Conservation (phyloP, 805 yeast species). For the Teunomyces panamensis region DNA sequence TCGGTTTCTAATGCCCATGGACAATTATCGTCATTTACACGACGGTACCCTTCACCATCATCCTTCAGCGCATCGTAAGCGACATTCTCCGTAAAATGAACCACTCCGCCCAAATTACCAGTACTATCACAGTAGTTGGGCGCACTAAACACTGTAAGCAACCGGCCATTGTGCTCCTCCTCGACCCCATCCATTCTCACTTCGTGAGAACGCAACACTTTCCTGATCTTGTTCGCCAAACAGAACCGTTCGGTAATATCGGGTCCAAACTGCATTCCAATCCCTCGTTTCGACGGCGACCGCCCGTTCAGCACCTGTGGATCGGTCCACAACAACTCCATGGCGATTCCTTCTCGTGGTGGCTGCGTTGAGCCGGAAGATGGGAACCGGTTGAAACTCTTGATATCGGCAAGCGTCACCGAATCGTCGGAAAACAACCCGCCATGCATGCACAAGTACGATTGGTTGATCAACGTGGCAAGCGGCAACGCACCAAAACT, state of each 20-base stretch:
- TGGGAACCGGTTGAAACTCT: slow-evolving; percentile 64
- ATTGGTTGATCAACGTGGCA: slow-evolving; percentile 73
- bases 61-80: slow-evolving; percentile 45
- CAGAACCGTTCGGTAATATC: slow-evolving; percentile 85
- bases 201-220: slow-evolving; percentile 91
- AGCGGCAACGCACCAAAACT: slow-evolving; percentile 84
- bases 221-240: slow-evolving; percentile 64
- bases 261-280: slow-evolving; percentile 96
- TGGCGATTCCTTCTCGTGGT: slow-evolving; percentile 85
- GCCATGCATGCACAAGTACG: slow-evolving; percentile 91
- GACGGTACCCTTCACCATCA: slow-evolving; percentile 41
- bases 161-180: slow-evolving; percentile 78
- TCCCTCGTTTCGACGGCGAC: slow-evolving; percentile 87
- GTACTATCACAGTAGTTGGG: slow-evolving; percentile 95
- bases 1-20: slow-evolving; percentile 50
- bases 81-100: slow-evolving; percentile 57
- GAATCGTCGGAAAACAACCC: slow-evolving; percentile 83
- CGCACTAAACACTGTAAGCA: slow-evolving; percentile 95
- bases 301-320: slow-evolving; percentile 81
- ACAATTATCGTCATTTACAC: slow-evolving; percentile 34
- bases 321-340: slow-evolving; percentile 97
- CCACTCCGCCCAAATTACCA: slow-evolving; percentile 87
- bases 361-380: slow-evolving; percentile 62
- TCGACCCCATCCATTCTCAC: slow-evolving; percentile 91
- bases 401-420: slow-evolving; percentile 70